Evolutionary conservation across 225 moss, liverwort and hornwort species (phyloP).

Genomic region (Takakia lepidozioides): DNA sequence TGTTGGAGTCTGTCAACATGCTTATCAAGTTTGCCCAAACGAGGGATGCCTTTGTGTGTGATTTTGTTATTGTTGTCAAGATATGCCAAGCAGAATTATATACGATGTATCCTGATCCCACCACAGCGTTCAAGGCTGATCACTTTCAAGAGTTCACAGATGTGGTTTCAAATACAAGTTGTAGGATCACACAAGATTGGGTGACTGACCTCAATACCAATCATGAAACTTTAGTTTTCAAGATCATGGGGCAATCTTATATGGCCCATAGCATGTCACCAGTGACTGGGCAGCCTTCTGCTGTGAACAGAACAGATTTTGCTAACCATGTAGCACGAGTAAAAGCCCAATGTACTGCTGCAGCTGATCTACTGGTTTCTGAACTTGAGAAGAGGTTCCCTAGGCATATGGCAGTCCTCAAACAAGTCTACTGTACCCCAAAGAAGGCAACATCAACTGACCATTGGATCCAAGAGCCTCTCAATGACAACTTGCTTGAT

Average conservation of each 20-base stretch:
- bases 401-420: too few species aligned
- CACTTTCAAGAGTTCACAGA: neutral
- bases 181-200: neutral
- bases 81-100: neutral
- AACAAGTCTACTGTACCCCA: too few species aligned
- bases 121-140: neutral
- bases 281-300: neutral
- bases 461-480: neutral
- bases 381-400: neutral
- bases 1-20: neutral
- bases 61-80: neutral
- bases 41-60: too few species aligned
- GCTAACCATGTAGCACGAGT: too few species aligned
- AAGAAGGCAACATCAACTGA: too few species aligned
- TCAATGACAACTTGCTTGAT: neutral
- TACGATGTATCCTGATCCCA: neutral
- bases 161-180: neutral
- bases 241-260: neutral
- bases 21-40: neutral
- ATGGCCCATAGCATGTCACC: too few species aligned
- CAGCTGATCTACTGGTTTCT: neutral
- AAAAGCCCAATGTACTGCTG: too few species aligned
- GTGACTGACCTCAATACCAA: neutral
- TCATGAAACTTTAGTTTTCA: neutral
- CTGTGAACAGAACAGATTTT: neutral